Conservation (phyloP, 1,284 basidiomycete genomes). For the Marasmius tenuissimus region DNA sequence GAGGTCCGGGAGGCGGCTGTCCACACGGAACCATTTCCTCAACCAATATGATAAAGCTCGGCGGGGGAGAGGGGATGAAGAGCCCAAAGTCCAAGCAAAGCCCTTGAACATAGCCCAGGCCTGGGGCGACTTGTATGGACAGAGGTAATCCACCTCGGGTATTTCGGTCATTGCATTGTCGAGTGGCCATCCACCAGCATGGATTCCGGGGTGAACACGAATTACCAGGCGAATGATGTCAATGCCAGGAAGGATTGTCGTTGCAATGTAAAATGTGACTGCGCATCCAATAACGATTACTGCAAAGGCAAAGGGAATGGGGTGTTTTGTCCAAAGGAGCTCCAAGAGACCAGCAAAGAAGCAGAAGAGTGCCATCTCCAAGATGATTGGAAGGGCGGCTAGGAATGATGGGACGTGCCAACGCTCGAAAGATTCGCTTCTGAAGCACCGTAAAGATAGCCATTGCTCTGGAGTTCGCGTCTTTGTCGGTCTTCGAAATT, state of each 20-base stretch:
- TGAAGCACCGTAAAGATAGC: constrained; percentile 4
- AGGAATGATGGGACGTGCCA: constrained; percentile 3
- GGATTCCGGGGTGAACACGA: not conserved
- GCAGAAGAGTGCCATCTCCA: constrained; percentile 4
- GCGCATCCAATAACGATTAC: not conserved
- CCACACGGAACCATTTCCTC: too few relatives aligned
- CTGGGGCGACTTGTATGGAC: constrained; percentile 2
- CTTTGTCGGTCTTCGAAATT: not conserved
- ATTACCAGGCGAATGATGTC: not conserved
- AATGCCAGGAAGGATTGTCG: not conserved
- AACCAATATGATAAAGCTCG: too few relatives aligned
- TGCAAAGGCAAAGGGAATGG: not conserved
- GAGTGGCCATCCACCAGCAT: not conserved
- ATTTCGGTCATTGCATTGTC: not conserved
- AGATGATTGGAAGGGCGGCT: constrained; percentile 2
- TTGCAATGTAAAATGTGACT: not conserved
- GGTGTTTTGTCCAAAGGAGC: not conserved
- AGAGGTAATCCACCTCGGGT: not conserved
- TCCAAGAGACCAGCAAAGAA: constrained; percentile 6
- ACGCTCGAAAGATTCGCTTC: not conserved
- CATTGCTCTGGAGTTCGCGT: not conserved
- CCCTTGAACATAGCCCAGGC: not conserved
- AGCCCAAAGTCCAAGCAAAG: not conserved
- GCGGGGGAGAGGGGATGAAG: not conserved
- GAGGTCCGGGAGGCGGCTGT: too few relatives aligned